phyloP scores from a whole-genome alignment of 345 rosid genomes.

The Salix arbutifolia region DNA sequence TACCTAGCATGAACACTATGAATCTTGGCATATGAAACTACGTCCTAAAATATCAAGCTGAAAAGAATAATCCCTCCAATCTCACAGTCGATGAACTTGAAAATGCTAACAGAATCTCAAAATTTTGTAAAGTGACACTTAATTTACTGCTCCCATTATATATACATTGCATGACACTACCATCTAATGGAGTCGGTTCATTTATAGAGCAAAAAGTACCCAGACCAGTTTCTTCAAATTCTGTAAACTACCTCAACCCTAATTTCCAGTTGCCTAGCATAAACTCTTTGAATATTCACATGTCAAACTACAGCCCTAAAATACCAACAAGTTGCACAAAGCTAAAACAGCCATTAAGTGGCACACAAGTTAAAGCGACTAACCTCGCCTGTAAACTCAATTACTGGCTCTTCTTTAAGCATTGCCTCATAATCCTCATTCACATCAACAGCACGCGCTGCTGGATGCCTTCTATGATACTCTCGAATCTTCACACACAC shows the following conservation, averaged over 20 bases:
- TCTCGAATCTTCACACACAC: conserved; percentile 57
- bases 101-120: neutral
- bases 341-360: neutral
- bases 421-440: conserved; percentile 63
- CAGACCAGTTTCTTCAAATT: neutral
- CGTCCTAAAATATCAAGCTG: neutral
- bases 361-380: neutral
- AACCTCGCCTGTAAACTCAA: conserved; percentile 96
- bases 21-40: neutral
- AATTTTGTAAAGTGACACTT: neutral
- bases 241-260: neutral
- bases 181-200: neutral
- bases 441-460: conserved; percentile 73
- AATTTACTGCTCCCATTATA: too few relatives aligned
- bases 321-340: neutral
- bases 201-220: neutral
- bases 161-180: neutral
- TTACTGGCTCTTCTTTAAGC: conserved; percentile 74
- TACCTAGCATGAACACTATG: neutral
- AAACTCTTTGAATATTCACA: neutral
- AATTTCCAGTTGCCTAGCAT: neutral
- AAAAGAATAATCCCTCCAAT: neutral
- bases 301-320: neutral
- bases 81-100: neutral
- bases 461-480: conserved; percentile 81